A percentile compares a stretch with the other conserved stretches of the same genome.
Evolutionary conservation across 2,329 filamentous ascomycete genomes (phyloP).

Genomic region (Pseudonectria foliicola): DNA sequence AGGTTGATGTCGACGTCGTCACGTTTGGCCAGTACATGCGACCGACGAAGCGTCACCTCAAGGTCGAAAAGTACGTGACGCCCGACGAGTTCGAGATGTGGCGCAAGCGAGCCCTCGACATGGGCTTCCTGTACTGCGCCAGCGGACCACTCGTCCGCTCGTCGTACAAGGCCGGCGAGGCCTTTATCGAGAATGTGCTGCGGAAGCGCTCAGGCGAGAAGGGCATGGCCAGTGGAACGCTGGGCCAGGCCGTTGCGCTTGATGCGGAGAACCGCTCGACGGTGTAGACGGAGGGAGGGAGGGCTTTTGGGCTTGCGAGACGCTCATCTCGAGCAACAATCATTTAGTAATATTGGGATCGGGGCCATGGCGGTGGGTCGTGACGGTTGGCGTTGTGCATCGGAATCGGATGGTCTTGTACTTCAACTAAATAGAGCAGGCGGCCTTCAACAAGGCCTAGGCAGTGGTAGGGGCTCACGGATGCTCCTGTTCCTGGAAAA

Average conservation of each 20-base stretch:
- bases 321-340: no score
- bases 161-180: conserved; percentile 96
- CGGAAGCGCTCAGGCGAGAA: conserved; percentile 62
- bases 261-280: conserved; percentile 24
- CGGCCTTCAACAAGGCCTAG: conserved; percentile 22
- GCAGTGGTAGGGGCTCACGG: conserved; percentile 9
- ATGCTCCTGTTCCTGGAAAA: no score
- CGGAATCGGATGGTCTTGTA: conserved; percentile 20
- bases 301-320: no score
- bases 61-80: conserved; percentile 91
- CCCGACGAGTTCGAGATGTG: conserved; percentile 88
- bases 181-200: conserved; percentile 97
- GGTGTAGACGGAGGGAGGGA: conserved; percentile 11
- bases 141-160: conserved; percentile 88
- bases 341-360: conserved; percentile 13
- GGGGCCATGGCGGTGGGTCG: conserved; percentile 12
- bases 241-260: conserved; percentile 34
- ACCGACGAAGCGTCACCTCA: conserved; percentile 94
- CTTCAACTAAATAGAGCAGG: conserved; percentile 22
- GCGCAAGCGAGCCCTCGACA: conserved; percentile 80
- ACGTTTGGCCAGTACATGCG: conserved; percentile 99
- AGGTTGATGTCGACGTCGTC: conserved; percentile 80
- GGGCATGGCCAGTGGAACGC: conserved; percentile 23
- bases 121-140: conserved; percentile 96
- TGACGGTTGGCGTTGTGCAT: no score